Percentiles rank a stretch among this genome's conserved stretches.
phyloP scores from a whole-genome alignment of 192 early-diverging fungal species.

The Linnemannia schmuckeri region DNA sequence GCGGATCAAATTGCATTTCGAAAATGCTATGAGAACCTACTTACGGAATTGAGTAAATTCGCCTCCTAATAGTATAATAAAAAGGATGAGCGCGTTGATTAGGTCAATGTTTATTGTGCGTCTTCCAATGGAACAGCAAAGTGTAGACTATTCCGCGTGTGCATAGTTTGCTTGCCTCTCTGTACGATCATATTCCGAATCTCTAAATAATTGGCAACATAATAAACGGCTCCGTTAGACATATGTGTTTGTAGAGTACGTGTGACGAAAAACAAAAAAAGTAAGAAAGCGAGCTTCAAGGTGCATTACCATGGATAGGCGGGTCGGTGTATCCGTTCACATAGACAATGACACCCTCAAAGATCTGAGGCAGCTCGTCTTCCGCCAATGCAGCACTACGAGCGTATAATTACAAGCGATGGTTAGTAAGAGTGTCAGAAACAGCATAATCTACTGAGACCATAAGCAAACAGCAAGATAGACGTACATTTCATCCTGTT shows the following conservation, averaged over 20 bases:
- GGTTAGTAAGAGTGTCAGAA: background rate
- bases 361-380: conserved; percentile 47
- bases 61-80: conserved; percentile 25
- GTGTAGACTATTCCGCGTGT: conserved; percentile 42
- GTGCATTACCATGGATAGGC: conserved; percentile 37
- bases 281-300: background rate
- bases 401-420: background rate
- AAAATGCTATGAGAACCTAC: background rate
- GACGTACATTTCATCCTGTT: conserved; percentile 59
- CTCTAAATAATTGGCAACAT: conserved; percentile 7
- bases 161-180: conserved; percentile 66
- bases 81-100: background rate
- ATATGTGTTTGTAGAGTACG: background rate
- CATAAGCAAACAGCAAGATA: background rate
- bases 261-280: conserved; percentile 53
- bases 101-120: background rate
- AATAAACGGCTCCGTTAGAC: background rate
- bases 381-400: conserved; percentile 29
- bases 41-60: conserved; percentile 45
- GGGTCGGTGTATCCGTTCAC: conserved; percentile 82
- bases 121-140: background rate
- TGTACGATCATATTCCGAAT: conserved; percentile 64
- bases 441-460: background rate
- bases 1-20: background rate
- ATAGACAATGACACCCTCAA: conserved; percentile 64